Evolutionary conservation across 2,329 filamentous ascomycete genomes (phyloP).

Genomic region (Chaetomium sp.): DNA sequence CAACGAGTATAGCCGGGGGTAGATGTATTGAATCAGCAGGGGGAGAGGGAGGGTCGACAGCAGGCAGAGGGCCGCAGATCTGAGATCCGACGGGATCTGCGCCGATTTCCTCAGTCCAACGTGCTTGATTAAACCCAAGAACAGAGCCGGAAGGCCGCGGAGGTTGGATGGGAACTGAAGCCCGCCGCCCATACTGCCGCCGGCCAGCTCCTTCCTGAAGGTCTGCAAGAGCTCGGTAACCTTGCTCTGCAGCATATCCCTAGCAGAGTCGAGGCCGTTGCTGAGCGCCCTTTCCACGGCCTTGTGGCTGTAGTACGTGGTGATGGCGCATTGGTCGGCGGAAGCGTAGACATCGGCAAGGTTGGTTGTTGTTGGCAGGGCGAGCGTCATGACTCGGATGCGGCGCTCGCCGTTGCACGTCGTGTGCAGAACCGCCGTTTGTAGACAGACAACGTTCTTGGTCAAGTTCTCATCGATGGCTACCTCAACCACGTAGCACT

Average conservation of each 20-base stretch:
- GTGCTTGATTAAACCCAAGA: conserved; percentile 94
- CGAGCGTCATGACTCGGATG: conserved; percentile 91
- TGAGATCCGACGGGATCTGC: conserved; percentile 90
- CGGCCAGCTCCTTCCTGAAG: conserved; percentile 94
- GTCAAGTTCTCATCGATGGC: conserved; percentile 94
- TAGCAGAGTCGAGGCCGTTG: conserved; percentile 83
- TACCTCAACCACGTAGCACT: conserved; percentile 97
- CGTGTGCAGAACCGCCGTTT: conserved; percentile 93
- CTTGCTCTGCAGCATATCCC: conserved; percentile 89
- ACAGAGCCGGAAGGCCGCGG: conserved; percentile 82
- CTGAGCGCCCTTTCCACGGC: conserved; percentile 88
- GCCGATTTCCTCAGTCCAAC: conserved; percentile 90
- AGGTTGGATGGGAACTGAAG: conserved; percentile 94
- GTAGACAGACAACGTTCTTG: conserved; percentile 89
- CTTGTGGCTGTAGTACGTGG: conserved; percentile 95
- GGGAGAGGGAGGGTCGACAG: conserved; percentile 92
- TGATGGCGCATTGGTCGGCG: conserved; percentile 90
- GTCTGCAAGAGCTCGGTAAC: conserved; percentile 89
- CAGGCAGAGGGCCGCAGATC: conserved; percentile 87
- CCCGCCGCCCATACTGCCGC: conserved; percentile 92
- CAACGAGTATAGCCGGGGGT: conserved; percentile 79
- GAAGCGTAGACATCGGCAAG: conserved; percentile 91
- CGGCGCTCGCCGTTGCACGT: conserved; percentile 96
- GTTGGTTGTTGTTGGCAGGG: conserved; percentile 88
- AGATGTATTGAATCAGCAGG: conserved; percentile 90